Base-by-base conservation (phyloP, 331 rosid species). In the Stylosanthes scabra region DNA sequence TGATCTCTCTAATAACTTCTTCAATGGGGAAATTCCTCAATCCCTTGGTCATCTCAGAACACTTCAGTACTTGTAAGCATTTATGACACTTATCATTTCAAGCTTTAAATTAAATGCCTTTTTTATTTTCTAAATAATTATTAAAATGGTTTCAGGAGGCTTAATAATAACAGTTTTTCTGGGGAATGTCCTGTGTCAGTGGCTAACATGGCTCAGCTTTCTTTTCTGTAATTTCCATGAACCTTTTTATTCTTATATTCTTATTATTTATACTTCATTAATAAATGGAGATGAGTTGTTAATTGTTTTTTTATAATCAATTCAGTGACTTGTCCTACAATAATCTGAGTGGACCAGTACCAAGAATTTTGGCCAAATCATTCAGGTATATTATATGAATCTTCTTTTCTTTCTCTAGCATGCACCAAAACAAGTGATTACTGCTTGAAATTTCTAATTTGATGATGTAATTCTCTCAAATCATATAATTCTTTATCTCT, bases 61-160 rank as follows among this genome's bases (percentile, higher is more conserved):
- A 63, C 90, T 86, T 31, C 80, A 78, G 42, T 86, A 86, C 87
- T 7, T 83, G 90, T 86, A 83, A 83, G 87, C 56, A 80, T 55
- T 49, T 71, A 41, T 80, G 72, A n/a, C n/a, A 58, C 12, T 63
- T 66, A 54, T 15, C 15, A 70, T 59, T 50, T 25, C 59, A 59
- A 46, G 12, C 51, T 40, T n/a, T n/a, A n/a, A n/a, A n/a, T 55
- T 34, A 52, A 16, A 61, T 49, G 29, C 31, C 25, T 60, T 50
- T 44, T 39, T 46, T 76, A 3, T 3, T 34, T 34, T 3, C 6
- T 3, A 3, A 11, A 13, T 13, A 9, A 54, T 50, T 60, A 9
- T 66, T 57, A 3, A 65, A 51, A 61, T 83, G 59, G 11, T 63
- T 77, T 52, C 83, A 86, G 90, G 82, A 81, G 88, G 75, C 84